phyloP scores from a whole-genome alignment of 1,284 basidiomycete species.

The Pyrrhoderma noxium region DNA sequence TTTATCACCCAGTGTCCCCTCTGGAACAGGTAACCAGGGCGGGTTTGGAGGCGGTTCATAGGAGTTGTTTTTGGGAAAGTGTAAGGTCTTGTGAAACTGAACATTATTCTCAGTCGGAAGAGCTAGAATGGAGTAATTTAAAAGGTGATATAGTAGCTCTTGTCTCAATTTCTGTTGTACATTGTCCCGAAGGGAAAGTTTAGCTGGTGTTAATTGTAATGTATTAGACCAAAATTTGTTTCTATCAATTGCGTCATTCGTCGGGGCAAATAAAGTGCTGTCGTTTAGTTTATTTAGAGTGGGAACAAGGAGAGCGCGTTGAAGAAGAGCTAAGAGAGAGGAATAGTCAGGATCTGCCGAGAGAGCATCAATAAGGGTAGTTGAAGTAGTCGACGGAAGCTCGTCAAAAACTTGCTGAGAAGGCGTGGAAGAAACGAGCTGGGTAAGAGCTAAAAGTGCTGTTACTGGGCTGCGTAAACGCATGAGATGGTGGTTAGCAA shows the following conservation, averaged over 20 bases:
- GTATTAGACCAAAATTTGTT: conserved; percentile 39
- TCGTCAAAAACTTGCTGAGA: conserved; percentile 29
- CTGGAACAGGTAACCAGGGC: conserved; percentile 80
- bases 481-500: conserved; percentile 15
- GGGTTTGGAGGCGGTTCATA: conserved; percentile 64
- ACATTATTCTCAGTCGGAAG: conserved; percentile 36
- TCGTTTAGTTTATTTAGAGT: conserved; percentile 82
- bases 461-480: neutral
- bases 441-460: conserved; percentile 27
- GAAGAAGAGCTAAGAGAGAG: conserved; percentile 74
- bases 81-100: conserved; percentile 53
- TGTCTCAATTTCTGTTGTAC: conserved; percentile 80
- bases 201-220: neutral
- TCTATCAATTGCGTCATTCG: conserved; percentile 78
- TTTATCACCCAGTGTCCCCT: conserved; percentile 73
- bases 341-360: conserved; percentile 72
- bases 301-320: conserved; percentile 84
- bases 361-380: conserved; percentile 76
- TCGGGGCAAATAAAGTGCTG: conserved; percentile 90
- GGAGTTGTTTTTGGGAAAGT: conserved; percentile 58
- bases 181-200: conserved; percentile 53
- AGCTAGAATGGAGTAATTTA: conserved; percentile 72
- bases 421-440: conserved; percentile 23
- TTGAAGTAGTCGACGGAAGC: conserved; percentile 28
- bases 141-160: conserved; percentile 89